Percentiles rank a stretch among this genome's conserved stretches.
These are phyloP conservation scores for Cardamine chenopodiifolia DNA, from an alignment of 345 rosid species.

Conservation along the genomic window DNA sequence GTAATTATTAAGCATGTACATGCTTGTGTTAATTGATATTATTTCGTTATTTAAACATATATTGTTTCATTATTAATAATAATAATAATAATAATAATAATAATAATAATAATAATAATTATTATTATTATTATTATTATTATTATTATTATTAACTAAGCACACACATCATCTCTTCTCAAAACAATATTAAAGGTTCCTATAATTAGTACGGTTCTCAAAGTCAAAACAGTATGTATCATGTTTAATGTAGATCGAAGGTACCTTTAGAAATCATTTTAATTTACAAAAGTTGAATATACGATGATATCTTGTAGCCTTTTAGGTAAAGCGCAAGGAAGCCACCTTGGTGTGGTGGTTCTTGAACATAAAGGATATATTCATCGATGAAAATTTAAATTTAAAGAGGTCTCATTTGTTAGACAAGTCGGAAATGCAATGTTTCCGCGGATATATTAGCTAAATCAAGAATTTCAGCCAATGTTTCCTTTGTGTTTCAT, in stretches of 20 bases:
- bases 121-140: no score
- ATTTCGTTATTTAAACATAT: neutral
- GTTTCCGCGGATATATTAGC: no score
- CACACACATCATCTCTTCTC: constrained; percentile 18
- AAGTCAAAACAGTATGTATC: constrained; percentile 1
- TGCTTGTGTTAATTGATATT: neutral
- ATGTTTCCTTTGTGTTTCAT: no score
- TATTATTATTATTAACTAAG: no score
- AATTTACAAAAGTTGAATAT: neutral
- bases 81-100: no score
- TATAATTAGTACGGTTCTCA: neutral
- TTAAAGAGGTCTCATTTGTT: no score
- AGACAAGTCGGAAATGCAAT: no score
- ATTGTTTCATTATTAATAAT: neutral
- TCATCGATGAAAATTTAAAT: no score
- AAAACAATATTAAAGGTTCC: constrained; percentile 7
- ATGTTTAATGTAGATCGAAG: constrained; percentile 11
- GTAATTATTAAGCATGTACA: neutral
- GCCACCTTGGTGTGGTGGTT: neutral
- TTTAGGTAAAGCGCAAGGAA: neutral
- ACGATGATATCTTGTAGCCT: neutral
- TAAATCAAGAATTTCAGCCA: no score
- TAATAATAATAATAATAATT: no score
- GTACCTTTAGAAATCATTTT: neutral
- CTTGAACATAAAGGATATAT: neutral